Evolutionary conservation across 2,329 filamentous ascomycete species (phyloP).

Genomic region (Alternaria consortialis): DNA sequence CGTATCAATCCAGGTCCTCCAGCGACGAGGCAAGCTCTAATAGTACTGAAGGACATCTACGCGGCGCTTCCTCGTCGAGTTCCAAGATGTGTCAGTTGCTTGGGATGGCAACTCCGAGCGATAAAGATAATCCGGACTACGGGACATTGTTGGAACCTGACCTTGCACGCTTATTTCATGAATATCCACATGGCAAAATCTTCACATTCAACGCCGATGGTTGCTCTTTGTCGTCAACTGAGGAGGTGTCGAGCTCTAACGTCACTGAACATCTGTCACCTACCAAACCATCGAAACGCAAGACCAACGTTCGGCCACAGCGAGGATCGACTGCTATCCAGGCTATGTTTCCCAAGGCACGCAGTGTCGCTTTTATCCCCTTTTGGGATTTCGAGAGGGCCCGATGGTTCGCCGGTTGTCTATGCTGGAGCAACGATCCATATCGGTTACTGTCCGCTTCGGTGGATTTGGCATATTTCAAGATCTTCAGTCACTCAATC

Average conservation of each 20-base stretch:
- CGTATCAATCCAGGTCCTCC: conserved; percentile 25
- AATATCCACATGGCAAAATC: conserved; percentile 38
- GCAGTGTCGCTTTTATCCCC: conserved; percentile 50
- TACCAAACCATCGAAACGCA: conserved; percentile 3
- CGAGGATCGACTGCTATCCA: conserved; percentile 57
- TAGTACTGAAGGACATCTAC: not conserved
- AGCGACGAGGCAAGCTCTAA: conserved; percentile 24
- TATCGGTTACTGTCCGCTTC: conserved; percentile 40
- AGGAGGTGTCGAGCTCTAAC: conserved; percentile 20
- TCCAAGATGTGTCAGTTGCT: conserved; percentile 38
- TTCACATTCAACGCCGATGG: conserved; percentile 34
- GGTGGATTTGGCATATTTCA: conserved; percentile 47
- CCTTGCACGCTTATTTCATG: conserved; percentile 32
- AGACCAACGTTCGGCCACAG: conserved; percentile 26
- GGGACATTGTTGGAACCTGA: conserved; percentile 30
- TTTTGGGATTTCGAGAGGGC: conserved; percentile 52
- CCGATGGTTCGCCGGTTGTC: conserved; percentile 49
- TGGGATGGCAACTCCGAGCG: conserved; percentile 26
- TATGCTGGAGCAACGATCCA: conserved; percentile 47
- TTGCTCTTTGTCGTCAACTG: conserved; percentile 29
- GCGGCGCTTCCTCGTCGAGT: conserved; percentile 5
- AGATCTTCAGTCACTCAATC: conserved; percentile 57
- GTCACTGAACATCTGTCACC: conserved; percentile 1
- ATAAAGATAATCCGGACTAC: conserved; percentile 11
- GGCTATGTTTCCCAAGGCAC: conserved; percentile 57